Evolutionary conservation across 257 asterid genomes (phyloP).

Genomic region (Pogostemon cablin): DNA sequence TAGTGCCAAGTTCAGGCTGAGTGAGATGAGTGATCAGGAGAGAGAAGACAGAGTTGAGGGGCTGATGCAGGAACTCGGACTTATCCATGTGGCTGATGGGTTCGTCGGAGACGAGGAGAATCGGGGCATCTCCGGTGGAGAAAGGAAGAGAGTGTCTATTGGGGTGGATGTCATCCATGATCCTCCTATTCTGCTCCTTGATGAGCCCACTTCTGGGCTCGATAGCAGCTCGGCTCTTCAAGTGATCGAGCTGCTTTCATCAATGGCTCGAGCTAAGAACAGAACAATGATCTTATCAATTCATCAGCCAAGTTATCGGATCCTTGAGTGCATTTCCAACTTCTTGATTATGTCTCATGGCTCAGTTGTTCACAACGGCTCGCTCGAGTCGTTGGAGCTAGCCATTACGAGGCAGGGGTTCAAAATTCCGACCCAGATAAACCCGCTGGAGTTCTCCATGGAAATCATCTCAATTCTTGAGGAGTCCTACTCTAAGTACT

Average conservation of each 20-base stretch:
- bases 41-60: constrained; percentile 56
- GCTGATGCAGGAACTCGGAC: constrained; percentile 84
- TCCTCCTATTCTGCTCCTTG: constrained; percentile 71
- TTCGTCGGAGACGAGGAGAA: constrained; percentile 84
- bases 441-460: constrained; percentile 83
- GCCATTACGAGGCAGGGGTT: constrained; percentile 52
- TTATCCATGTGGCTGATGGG: constrained; percentile 66
- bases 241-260: constrained; percentile 68
- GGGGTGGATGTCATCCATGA: constrained; percentile 87
- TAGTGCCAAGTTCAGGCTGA: constrained; percentile 68
- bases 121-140: constrained; percentile 88
- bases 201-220: constrained; percentile 90
- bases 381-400: constrained; percentile 62
- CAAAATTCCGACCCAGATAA: constrained; percentile 68
- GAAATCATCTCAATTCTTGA: constrained; percentile 64
- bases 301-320: constrained; percentile 86
- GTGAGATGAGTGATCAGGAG: constrained; percentile 48
- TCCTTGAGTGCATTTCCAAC: constrained; percentile 60
- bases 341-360: constrained; percentile 79
- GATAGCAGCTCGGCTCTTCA: constrained; percentile 93
- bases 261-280: constrained; percentile 66
- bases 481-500: constrained; percentile 40
- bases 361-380: constrained; percentile 68
- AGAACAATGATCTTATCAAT: constrained; percentile 69
- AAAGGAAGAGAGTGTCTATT: constrained; percentile 75